A percentile compares a stretch with the other conserved stretches of the same genome.
Conservation (phyloP, 2,329 filamentous ascomycete genomes). For the Aspergillus hiratsukae region DNA sequence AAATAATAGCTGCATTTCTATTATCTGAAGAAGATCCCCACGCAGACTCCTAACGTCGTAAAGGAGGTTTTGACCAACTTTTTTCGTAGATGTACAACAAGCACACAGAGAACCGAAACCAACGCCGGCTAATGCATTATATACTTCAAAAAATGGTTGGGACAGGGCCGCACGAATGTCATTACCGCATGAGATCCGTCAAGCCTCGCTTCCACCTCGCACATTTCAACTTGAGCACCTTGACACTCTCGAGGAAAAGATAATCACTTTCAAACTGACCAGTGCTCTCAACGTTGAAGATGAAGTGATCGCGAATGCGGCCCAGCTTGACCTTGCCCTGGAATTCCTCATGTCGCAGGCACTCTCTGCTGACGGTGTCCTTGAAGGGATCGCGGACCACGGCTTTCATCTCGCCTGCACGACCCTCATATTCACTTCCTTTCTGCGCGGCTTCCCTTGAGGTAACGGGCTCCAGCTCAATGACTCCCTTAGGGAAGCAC, state of each 20-base stretch:
- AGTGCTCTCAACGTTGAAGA: constrained; percentile 90
- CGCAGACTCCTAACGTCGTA: constrained; percentile 30
- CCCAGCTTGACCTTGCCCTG: constrained; percentile 93
- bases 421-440: constrained; percentile 65
- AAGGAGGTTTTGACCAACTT: constrained; percentile 29
- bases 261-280: constrained; percentile 94
- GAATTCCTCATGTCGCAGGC: constrained; percentile 86
- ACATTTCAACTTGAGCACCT: constrained; percentile 81
- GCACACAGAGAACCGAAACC: constrained; percentile 25
- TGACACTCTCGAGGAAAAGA: constrained; percentile 85
- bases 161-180: constrained; percentile 4
- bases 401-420: constrained; percentile 77
- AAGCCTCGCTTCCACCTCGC: constrained; percentile 43
- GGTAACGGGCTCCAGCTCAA: constrained; percentile 70
- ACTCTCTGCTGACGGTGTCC: constrained; percentile 93
- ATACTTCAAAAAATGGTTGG: constrained; percentile 11
- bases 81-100: constrained; percentile 34
- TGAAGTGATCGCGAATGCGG: constrained; percentile 88
- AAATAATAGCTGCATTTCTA: constrained; percentile 26
- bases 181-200: constrained; percentile 39
- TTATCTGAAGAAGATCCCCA: constrained; percentile 22
- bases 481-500: constrained; percentile 88
- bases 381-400: constrained; percentile 85
- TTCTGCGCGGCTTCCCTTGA: constrained; percentile 57
- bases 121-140: constrained; percentile 40